phyloP scores from a whole-genome alignment of 23 red algal genomes.

The Gracilaria caudata region DNA sequence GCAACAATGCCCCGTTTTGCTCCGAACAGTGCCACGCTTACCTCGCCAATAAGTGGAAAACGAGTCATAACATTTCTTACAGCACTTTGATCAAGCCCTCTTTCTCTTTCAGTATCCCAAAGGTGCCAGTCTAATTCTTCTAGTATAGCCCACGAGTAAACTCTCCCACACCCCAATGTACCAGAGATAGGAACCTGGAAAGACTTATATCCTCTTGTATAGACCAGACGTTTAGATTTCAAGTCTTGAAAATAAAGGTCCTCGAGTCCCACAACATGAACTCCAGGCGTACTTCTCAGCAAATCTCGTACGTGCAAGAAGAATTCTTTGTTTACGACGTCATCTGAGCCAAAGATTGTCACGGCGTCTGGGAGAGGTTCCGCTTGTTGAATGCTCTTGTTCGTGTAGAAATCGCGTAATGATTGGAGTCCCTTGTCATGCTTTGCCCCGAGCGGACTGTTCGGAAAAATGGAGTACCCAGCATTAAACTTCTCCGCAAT shows the following conservation, averaged over 20 bases:
- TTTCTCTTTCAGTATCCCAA: conserved; percentile 63
- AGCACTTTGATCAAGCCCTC: conserved; percentile 66
- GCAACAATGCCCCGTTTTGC: conserved; percentile 38
- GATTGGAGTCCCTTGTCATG: conserved; percentile 45
- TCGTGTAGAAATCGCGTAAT: conserved; percentile 34
- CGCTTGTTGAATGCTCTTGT: background rate
- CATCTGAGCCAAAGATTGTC: conserved; percentile 58
- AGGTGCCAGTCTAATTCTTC: conserved; percentile 57
- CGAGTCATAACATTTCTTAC: conserved; percentile 52
- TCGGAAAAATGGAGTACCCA: conserved; percentile 45
- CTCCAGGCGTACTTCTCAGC: conserved; percentile 3
- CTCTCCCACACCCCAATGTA: conserved; percentile 59
- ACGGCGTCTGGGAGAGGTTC: conserved; percentile 51
- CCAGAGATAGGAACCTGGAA: conserved; percentile 43
- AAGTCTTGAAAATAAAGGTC: conserved; percentile 63
- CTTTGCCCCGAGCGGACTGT: conserved; percentile 59
- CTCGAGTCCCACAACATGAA: conserved; percentile 50
- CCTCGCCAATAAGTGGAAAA: conserved; percentile 25
- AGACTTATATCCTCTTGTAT: conserved; percentile 51
- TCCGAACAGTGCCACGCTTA: conserved; percentile 33
- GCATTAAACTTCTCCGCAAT: conserved; percentile 24
- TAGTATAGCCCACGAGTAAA: conserved; percentile 59
- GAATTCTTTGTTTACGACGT: conserved; percentile 45
- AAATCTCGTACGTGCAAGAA: conserved; percentile 21
- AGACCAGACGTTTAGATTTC: conserved; percentile 45